Evolutionary conservation across 768 basidiomycete species (phyloP).

Genomic region (Russula olivacea): DNA sequence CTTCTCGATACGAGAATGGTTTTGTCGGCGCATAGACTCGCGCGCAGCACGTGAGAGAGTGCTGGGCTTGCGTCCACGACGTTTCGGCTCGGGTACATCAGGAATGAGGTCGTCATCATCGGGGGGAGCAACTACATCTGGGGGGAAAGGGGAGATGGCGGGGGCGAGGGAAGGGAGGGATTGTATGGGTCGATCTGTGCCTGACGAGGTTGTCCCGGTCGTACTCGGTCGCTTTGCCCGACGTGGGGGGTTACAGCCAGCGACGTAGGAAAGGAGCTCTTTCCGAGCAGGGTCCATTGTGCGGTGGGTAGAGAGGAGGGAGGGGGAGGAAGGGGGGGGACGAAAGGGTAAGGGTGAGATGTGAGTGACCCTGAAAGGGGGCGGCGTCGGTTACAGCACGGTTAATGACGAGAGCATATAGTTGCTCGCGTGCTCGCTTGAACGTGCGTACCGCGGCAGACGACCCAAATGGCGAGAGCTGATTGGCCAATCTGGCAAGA

Average conservation of each 20-base stretch:
- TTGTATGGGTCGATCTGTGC: neutral
- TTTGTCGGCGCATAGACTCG: constrained; percentile 84
- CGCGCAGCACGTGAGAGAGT: constrained; percentile 68
- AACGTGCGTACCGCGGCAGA: constrained; percentile 21
- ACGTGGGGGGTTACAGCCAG: constrained; percentile 41
- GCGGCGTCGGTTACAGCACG: constrained; percentile 1
- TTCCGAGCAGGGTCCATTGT: constrained; percentile 19
- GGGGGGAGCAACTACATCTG: constrained; percentile 16
- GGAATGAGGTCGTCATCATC: constrained; percentile 28
- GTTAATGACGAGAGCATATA: neutral
- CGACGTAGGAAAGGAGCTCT: constrained; percentile 32
- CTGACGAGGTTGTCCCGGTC: neutral
- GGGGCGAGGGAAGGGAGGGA: constrained; percentile 27
- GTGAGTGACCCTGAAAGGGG: neutral
- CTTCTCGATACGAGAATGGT: constrained; percentile 94
- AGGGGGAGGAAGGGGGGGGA: neutral
- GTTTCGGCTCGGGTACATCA: constrained; percentile 40
- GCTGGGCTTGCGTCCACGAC: constrained; percentile 68
- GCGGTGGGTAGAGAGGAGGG: neutral
- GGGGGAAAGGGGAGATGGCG: neutral
- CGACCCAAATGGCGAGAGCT: constrained; percentile 15
- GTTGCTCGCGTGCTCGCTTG: constrained; percentile 24
- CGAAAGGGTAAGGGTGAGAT: neutral
- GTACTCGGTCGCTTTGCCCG: constrained; percentile 37
- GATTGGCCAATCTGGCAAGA: constrained; percentile 9